These are phyloP conservation scores for Penicillium janthinellum DNA, from an alignment of 2,329 filamentous ascomycete genomes.

Conservation along the genomic window DNA sequence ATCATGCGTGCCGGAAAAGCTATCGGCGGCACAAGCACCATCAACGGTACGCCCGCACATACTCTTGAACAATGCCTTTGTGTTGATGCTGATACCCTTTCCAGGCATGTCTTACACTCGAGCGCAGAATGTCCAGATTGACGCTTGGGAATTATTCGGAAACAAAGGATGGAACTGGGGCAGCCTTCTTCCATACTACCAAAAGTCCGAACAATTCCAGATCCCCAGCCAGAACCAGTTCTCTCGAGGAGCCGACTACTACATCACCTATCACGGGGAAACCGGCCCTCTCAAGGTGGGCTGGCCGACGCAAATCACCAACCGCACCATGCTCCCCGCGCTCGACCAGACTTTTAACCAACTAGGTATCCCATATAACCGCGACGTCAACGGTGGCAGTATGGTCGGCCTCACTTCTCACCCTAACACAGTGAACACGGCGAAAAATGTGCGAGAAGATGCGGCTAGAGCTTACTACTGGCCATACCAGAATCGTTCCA, in stretches of 20 bases:
- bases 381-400: constrained; percentile 48
- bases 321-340: constrained; percentile 28
- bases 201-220: constrained; percentile 33
- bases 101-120: constrained; percentile 45
- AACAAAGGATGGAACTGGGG: constrained; percentile 40
- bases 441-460: constrained; percentile 47
- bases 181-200: constrained; percentile 34
- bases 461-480: constrained; percentile 53
- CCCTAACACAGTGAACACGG: constrained; percentile 46
- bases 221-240: constrained; percentile 28
- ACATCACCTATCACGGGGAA: constrained; percentile 31
- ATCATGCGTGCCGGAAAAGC: constrained; percentile 47
- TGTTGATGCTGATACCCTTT: background rate
- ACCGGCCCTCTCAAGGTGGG: constrained; percentile 36
- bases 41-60: constrained; percentile 39
- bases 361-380: constrained; percentile 43
- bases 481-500: constrained; percentile 44
- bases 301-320: constrained; percentile 27
- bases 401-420: constrained; percentile 50
- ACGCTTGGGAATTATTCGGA: constrained; percentile 40
- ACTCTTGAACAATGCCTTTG: too few species aligned
- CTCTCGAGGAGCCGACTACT: constrained; percentile 31
- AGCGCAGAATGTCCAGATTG: constrained; percentile 41
- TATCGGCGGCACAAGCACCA: constrained; percentile 47
- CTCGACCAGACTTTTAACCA: constrained; percentile 44